A percentile compares a stretch with the other conserved stretches of the same genome.
Evolutionary conservation across 306 rosid genomes (phyloP).

Genomic region (Oxytropis ochrocephala): DNA sequence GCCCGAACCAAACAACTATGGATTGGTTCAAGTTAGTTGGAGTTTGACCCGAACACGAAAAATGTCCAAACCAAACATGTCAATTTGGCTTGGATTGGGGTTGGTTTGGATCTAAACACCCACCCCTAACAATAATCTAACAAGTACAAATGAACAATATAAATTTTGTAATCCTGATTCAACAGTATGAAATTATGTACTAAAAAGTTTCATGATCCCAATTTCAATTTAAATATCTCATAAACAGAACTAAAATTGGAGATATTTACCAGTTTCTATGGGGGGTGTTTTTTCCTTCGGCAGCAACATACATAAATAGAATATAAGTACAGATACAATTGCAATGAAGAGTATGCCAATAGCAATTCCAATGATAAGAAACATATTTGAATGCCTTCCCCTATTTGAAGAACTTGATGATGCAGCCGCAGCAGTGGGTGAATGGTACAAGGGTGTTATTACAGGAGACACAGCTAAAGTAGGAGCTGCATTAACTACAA

Average conservation of each 20-base stretch:
- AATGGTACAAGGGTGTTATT: conserved; percentile 34
- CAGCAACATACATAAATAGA: conserved; percentile 50
- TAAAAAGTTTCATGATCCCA: neutral
- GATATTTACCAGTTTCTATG: conserved; percentile 53
- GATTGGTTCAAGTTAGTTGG: no score
- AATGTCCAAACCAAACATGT: no score
- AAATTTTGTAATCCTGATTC: neutral
- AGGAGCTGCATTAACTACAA: conserved; percentile 57
- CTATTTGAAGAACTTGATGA: conserved; percentile 36
- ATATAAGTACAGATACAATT: conserved; percentile 44
- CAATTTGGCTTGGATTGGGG: no score
- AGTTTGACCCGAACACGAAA: no score
- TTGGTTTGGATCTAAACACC: no score
- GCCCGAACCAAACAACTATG: no score
- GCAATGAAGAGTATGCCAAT: conserved; percentile 63
- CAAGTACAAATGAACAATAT: no score
- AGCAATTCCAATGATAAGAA: conserved; percentile 62
- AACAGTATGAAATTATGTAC: neutral
- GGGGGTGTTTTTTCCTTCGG: conserved; percentile 46
- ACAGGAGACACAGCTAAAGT: conserved; percentile 47
- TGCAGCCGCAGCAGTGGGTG: conserved; percentile 43
- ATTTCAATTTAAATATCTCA: neutral
- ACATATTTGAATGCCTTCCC: conserved; percentile 58
- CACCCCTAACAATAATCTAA: no score
- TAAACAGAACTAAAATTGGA: conserved; percentile 8